phyloP scores from a whole-genome alignment of 2,329 filamentous ascomycete genomes.

The Colletotrichum plurivorum region DNA sequence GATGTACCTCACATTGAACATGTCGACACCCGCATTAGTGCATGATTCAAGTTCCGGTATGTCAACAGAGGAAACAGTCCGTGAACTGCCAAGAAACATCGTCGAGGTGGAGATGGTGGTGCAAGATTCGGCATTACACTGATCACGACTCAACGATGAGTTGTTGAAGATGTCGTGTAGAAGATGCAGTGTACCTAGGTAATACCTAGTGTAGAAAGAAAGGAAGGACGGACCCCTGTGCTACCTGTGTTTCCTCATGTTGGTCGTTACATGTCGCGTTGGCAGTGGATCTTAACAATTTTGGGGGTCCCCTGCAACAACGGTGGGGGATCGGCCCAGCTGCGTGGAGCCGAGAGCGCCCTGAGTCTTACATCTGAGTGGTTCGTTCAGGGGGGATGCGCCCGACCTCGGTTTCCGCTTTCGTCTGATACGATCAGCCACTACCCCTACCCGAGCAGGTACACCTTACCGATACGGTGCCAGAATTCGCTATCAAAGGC shows the following conservation, averaged over 20 bases:
- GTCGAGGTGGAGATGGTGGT: background rate
- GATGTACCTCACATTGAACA: background rate
- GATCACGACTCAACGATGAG: no score
- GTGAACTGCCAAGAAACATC: conserved; percentile 1
- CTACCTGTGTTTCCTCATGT: background rate
- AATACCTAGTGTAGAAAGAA: conserved; percentile 8
- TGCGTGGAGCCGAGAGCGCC: conserved; percentile 7
- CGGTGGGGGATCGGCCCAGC: conserved; percentile 12
- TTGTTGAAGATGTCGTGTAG: no score
- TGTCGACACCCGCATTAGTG: background rate
- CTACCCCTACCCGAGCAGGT: conserved; percentile 1
- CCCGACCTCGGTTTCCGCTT: conserved; percentile 12
- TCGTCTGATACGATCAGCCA: conserved; percentile 33
- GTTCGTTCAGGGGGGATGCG: background rate
- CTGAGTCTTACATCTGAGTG: conserved; percentile 11
- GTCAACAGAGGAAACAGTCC: background rate
- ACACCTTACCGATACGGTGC: background rate
- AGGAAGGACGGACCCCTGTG: no score
- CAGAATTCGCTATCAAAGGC: conserved; percentile 29
- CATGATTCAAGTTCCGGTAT: no score
- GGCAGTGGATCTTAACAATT: conserved; percentile 27
- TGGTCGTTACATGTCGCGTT: conserved; percentile 34
- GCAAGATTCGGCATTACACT: conserved; percentile 16
- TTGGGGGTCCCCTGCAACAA: background rate
- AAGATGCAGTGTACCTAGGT: no score